Conservation (phyloP, 2,329 filamentous ascomycete species). For the Penicillium olsonii region DNA sequence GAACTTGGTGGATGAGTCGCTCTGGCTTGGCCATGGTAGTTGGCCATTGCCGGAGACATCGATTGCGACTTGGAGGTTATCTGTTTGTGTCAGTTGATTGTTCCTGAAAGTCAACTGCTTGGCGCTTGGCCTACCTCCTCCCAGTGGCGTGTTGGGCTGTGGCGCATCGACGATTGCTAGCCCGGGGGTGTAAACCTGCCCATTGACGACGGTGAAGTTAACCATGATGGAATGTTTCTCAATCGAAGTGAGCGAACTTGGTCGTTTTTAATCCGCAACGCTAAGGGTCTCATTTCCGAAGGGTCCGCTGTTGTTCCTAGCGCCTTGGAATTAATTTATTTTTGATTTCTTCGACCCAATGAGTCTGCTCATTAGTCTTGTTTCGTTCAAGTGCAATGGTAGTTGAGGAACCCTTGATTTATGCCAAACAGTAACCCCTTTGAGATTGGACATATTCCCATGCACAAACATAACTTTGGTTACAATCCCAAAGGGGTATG, state of each 20-base stretch:
- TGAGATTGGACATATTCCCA: too few relatives aligned
- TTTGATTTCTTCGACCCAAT: background rate
- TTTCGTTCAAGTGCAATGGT: too few relatives aligned
- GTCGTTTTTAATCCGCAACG: slow-evolving; percentile 1
- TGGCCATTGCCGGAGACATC: slow-evolving; percentile 25
- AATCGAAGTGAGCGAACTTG: background rate
- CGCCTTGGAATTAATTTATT: slow-evolving; percentile 16
- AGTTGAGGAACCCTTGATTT: too few relatives aligned
- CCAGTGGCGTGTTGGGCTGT: slow-evolving; percentile 64
- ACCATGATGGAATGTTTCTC: slow-evolving; percentile 8
- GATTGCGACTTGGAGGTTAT: slow-evolving; percentile 23
- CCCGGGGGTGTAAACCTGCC: slow-evolving; percentile 70
- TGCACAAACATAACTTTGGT: too few relatives aligned
- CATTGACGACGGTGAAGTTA: slow-evolving; percentile 47
- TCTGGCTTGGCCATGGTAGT: slow-evolving; percentile 17
- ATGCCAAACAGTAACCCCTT: too few relatives aligned
- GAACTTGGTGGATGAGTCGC: slow-evolving; percentile 15
- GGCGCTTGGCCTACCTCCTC: slow-evolving; percentile 53
- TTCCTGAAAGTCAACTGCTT: background rate
- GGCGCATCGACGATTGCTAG: slow-evolving; percentile 67
- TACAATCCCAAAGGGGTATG: too few relatives aligned
- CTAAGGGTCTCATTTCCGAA: slow-evolving; percentile 24
- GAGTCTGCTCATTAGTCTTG: too few relatives aligned
- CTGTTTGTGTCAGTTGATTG: slow-evolving; percentile 8
- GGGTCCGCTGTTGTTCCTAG: slow-evolving; percentile 15